These are phyloP conservation scores for Wickerhamiella vanderwaltii DNA, from an alignment of 805 yeast genomes.

Conservation along the genomic window DNA sequence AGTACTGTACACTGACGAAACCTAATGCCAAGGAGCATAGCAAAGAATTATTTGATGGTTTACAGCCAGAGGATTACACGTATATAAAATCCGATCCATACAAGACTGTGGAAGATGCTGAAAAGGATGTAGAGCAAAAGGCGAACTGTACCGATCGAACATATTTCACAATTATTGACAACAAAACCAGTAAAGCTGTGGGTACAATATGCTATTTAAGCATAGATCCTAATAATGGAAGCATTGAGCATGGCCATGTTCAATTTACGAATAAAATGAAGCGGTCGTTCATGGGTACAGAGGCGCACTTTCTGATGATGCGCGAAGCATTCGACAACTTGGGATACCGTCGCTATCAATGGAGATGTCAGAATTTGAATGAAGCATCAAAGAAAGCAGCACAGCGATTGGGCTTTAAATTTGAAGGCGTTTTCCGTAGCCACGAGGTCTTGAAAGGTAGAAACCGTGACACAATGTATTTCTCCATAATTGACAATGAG, in stretches of 20 bases:
- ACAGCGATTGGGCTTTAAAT: constrained; percentile 25
- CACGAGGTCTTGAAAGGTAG: constrained; percentile 24
- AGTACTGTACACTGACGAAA: constrained; percentile 13
- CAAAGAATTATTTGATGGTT: constrained; percentile 13
- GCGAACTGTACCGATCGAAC: constrained; percentile 12
- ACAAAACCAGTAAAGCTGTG: constrained; percentile 19
- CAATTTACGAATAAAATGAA: constrained; percentile 20
- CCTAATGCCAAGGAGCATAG: constrained; percentile 10
- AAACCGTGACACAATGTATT: constrained; percentile 27
- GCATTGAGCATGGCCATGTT: constrained; percentile 26
- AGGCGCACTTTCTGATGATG: constrained; percentile 26
- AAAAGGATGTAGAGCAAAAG: constrained; percentile 3
- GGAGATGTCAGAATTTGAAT: constrained; percentile 29
- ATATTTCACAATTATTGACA: constrained; percentile 22
- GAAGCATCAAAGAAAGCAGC: constrained; percentile 27
- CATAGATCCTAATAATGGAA: constrained; percentile 23
- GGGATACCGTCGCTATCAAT: constrained; percentile 27
- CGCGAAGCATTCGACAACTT: constrained; percentile 24
- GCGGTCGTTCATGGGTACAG: constrained; percentile 26
- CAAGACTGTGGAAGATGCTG: constrained; percentile 12
- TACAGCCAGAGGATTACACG: constrained; percentile 17
- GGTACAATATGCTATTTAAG: constrained; percentile 24
- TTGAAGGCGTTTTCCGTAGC: constrained; percentile 27
- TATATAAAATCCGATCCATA: constrained; percentile 19
- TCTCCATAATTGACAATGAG: constrained; percentile 26